Conservation (phyloP, 352 stramenopile species). For the Globisporangium heterothallicum region DNA sequence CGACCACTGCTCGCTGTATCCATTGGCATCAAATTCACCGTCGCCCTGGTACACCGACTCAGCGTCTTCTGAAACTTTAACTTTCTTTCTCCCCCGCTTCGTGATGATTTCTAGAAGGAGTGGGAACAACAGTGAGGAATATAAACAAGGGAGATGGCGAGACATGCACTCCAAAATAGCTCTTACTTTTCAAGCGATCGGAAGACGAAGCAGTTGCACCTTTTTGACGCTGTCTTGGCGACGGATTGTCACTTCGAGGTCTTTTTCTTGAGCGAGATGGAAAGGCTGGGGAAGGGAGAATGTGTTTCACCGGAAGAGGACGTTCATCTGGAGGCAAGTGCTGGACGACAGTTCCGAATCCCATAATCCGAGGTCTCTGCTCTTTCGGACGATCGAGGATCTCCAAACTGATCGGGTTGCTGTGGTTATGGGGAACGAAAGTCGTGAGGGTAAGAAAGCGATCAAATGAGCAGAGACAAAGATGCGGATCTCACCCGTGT, state of each 20-base stretch:
- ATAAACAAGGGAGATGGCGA: neutral
- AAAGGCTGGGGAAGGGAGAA: slow-evolving; percentile 68
- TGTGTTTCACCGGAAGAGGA: slow-evolving; percentile 58
- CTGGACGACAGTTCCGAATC: slow-evolving; percentile 74
- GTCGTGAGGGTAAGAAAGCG: neutral
- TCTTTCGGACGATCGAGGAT: slow-evolving; percentile 73
- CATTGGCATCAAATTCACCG: slow-evolving; percentile 27
- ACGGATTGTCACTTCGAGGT: slow-evolving; percentile 40
- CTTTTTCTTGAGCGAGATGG: slow-evolving; percentile 69
- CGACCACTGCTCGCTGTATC: neutral
- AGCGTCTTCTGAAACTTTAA: slow-evolving; percentile 11
- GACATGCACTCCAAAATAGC: neutral
- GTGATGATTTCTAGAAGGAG: slow-evolving; percentile 1
- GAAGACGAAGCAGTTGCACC: slow-evolving; percentile 7
- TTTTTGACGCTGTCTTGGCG: slow-evolving; percentile 20
- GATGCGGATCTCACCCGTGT: slow-evolving; percentile 38
- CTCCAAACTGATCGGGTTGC: slow-evolving; percentile 71
- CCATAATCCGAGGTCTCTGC: slow-evolving; percentile 76
- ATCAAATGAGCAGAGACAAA: neutral
- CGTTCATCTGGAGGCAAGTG: slow-evolving; percentile 58
- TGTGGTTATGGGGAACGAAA: slow-evolving; percentile 21
- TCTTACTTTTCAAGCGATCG: neutral
- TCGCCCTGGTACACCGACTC: slow-evolving; percentile 44
- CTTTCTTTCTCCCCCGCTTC: slow-evolving; percentile 18
- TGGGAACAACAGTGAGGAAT: neutral